Evolutionary conservation across 257 asterid species (phyloP).

Genomic region (Solanum clarkiae): DNA sequence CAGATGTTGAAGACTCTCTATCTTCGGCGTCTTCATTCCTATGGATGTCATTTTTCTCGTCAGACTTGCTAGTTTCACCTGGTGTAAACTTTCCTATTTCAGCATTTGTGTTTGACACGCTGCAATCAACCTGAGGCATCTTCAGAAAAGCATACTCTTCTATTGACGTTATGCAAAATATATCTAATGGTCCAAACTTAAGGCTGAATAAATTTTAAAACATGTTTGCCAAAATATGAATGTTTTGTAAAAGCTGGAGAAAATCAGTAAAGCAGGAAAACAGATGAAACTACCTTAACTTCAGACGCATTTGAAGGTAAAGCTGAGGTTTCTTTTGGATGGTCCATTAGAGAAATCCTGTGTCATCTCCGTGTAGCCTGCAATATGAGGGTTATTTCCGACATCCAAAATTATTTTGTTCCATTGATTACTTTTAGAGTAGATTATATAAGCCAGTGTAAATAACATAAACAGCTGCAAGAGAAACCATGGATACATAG

Average conservation of each 20-base stretch:
- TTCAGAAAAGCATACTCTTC: neutral
- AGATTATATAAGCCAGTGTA: too few relatives aligned
- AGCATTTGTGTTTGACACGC: neutral
- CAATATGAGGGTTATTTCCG: neutral
- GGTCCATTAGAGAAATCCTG: neutral
- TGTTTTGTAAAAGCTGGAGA: neutral
- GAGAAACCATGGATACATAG: too few relatives aligned
- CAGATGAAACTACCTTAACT: neutral
- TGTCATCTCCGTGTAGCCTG: neutral
- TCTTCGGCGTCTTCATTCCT: neutral
- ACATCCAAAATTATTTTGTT: too few relatives aligned
- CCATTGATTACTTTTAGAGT: too few relatives aligned
- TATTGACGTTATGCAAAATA: neutral
- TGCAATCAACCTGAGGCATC: neutral
- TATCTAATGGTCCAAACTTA: neutral
- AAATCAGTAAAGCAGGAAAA: neutral
- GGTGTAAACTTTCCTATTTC: neutral
- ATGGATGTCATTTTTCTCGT: neutral
- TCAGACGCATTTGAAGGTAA: neutral
- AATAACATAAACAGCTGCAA: too few relatives aligned
- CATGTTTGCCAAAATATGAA: too few relatives aligned
- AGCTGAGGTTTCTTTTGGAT: neutral
- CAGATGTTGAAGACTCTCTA: neutral
- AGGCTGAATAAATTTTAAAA: too few relatives aligned
- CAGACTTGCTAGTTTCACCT: neutral